Base-by-base conservation (phyloP, 1,139 yeast species). In the Sugiyamaella sp. region DNA sequence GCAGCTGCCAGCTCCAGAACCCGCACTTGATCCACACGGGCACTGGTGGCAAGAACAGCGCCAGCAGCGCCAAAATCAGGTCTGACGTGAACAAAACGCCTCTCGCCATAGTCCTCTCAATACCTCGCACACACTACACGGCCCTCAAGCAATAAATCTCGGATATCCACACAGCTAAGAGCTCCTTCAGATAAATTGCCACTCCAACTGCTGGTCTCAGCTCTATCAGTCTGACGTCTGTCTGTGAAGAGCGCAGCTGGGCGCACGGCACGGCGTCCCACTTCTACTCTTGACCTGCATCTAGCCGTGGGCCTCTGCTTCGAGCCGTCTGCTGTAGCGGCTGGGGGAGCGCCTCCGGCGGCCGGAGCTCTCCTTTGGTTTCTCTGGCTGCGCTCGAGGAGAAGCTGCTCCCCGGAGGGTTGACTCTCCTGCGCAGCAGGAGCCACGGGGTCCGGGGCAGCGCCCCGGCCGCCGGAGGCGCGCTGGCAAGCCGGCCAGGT, bases 11-110 rank as follows among this genome's bases (percentile, higher is more conserved):
- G 2, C 87, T 78, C 59, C 88, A 84, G 32, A 83, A 53, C 1
- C 90, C 90, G 54, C 83, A 73, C 64, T 86, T 81, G 56, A 85
- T 77, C 79, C 84, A 80, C 20, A 85, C 90, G 0, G 90, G 88
- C 51, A 85, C 71, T 0, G 91, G 90, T 1, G 91, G 90, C 70
- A 83, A 78, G 49, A 85, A 66, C 24, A 85, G 79, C 0, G 88
- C 84, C 12, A 85, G 64, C 0, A 84, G 68, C 22, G 84, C 84
- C 40, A 85, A 77, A 9, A 81, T 66, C 52, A 83, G 74, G 67
- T 85, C 68, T 12, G 63, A 53, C 3, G 67, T 64, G 40, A 61
- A 55, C 43, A 59, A 39, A 6, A 38, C 49, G n/a, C 51, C 24
- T 10, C 37, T 20, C 2, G 49, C 39, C 49, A 46, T 35, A 24